Percentiles rank a stretch among this genome's conserved stretches.
Evolutionary conservation across 208 protist genomes (phyloP).

Genomic region (Chromosphaera perkinsii): DNA sequence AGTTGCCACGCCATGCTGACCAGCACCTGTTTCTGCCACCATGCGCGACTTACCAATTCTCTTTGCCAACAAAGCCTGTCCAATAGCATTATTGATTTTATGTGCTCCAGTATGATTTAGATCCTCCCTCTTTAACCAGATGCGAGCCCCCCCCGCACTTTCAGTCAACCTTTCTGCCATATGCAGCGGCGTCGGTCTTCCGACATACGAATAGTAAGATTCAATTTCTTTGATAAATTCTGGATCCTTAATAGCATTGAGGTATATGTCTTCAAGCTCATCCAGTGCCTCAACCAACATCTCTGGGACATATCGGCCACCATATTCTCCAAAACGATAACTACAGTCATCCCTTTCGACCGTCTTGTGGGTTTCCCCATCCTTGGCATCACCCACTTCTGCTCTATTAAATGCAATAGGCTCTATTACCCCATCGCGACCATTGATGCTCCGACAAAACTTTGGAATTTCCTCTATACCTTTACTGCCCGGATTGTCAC

Average conservation of each 20-base stretch:
- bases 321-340: conserved; percentile 47
- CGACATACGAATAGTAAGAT: conserved; percentile 49
- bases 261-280: conserved; percentile 44
- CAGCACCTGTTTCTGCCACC: conserved; percentile 73
- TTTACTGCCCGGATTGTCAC: no score
- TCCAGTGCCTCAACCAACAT: conserved; percentile 53
- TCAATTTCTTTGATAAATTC: conserved; percentile 51
- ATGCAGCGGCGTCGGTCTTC: conserved; percentile 49
- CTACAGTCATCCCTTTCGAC: not conserved
- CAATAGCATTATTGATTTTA: conserved; percentile 77
- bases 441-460: no score
- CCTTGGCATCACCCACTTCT: not conserved
- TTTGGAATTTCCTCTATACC: no score
- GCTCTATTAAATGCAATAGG: no score
- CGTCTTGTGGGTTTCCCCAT: not conserved
- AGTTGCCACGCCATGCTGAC: conserved; percentile 73
- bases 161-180: conserved; percentile 52
- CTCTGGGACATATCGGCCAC: conserved; percentile 55
- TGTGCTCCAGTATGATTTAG: conserved; percentile 70
- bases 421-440: no score
- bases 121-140: conserved; percentile 76
- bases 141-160: conserved; percentile 54
- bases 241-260: conserved; percentile 39
- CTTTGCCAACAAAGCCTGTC: conserved; percentile 60
- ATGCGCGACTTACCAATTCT: conserved; percentile 65